These are phyloP conservation scores for Tardiomyces digboiensis DNA, from an alignment of 1,139 yeast species.

Conservation along the genomic window DNA sequence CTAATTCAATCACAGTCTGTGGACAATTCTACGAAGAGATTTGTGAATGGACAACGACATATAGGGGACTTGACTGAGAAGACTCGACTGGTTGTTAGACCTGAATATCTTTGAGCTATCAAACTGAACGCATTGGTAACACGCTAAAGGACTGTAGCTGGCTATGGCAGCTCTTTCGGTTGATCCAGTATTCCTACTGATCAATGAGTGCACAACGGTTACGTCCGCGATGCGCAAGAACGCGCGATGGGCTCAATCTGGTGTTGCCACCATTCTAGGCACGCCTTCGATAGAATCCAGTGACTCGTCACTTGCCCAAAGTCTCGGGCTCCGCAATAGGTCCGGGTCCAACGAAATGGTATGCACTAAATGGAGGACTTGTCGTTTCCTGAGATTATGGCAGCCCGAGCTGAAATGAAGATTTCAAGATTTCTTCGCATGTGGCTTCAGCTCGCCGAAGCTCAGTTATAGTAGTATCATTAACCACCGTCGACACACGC, in stretches of 20 bases:
- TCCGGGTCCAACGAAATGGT: not conserved
- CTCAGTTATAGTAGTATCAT: no score
- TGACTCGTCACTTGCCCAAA: constrained; percentile 20
- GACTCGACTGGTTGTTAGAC: no score
- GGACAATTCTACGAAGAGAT: no score
- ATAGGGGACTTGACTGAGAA: no score
- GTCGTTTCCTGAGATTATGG: no score
- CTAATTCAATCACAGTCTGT: no score
- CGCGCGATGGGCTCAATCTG: constrained; percentile 72
- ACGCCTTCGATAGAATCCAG: constrained; percentile 32
- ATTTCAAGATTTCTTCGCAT: no score
- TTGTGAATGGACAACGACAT: no score
- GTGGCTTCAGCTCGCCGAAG: no score
- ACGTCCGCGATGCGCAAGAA: constrained; percentile 89
- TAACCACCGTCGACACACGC: constrained; percentile 10
- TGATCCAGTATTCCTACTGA: constrained; percentile 76
- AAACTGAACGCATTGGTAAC: no score
- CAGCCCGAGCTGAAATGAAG: no score
- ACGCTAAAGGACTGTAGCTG: not conserved
- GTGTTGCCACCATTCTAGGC: constrained; percentile 82
- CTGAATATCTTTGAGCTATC: no score
- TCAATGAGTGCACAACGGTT: constrained; percentile 80
- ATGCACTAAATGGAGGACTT: not conserved
- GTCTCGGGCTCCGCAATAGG: constrained; percentile 16
- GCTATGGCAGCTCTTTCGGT: constrained; percentile 28